phyloP scores from a whole-genome alignment of 1,139 yeast species.

The Yamadazyma songkhlaensis region DNA sequence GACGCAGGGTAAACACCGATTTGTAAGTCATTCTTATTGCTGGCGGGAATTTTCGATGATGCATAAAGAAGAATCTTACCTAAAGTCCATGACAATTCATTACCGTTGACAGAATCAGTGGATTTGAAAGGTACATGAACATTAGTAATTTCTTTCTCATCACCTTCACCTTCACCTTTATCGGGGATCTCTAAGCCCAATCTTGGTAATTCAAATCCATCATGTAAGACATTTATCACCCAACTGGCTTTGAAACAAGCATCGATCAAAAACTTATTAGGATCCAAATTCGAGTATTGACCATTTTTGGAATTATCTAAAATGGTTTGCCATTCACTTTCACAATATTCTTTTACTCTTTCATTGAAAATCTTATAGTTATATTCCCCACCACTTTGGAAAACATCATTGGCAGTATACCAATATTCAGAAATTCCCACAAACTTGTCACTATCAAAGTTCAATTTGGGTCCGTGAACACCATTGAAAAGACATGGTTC shows the following conservation, averaged over 20 bases:
- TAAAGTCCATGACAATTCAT: conserved; percentile 65
- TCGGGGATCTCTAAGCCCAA: conserved; percentile 46
- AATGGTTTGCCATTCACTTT: conserved; percentile 58
- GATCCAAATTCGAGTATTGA: conserved; percentile 45
- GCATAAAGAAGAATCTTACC: conserved; percentile 62
- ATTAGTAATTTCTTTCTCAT: conserved; percentile 24
- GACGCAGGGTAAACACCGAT: conserved; percentile 58
- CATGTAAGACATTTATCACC: conserved; percentile 75
- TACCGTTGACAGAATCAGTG: conserved; percentile 56
- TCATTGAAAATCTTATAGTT: conserved; percentile 59
- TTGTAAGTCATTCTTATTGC: conserved; percentile 19
- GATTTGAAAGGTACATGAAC: conserved; percentile 59
- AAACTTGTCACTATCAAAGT: conserved; percentile 68
- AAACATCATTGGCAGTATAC: conserved; percentile 82
- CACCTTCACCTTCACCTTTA: conserved; percentile 17
- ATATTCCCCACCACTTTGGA: conserved; percentile 74
- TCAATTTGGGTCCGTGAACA: conserved; percentile 71
- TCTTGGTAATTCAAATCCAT: conserved; percentile 74
- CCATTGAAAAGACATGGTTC: conserved; percentile 80
- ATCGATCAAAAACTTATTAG: conserved; percentile 48
- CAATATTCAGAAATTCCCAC: conserved; percentile 82
- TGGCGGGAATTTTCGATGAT: conserved; percentile 44
- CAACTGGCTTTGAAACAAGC: conserved; percentile 84
- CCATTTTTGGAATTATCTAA: conserved; percentile 50
- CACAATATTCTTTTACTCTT: conserved; percentile 63